A percentile compares a stretch with the other conserved stretches of the same genome.
These are phyloP conservation scores for Gaertneriomyces sp. DNA, from an alignment of 192 early-diverging fungal species.

Conservation along the genomic window DNA sequence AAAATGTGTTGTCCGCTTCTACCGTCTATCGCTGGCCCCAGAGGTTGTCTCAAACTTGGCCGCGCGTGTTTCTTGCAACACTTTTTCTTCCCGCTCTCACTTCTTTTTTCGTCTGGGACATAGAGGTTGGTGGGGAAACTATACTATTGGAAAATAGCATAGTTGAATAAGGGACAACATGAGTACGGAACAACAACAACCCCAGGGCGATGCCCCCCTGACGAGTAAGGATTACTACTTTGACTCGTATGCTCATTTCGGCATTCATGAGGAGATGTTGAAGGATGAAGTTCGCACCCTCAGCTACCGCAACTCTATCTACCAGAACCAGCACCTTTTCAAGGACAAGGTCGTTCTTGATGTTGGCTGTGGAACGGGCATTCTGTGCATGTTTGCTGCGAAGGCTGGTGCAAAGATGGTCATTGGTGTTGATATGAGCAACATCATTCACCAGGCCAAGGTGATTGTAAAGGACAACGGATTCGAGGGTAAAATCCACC, in stretches of 20 bases:
- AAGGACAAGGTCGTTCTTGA: conserved; percentile 96
- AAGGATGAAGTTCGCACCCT: conserved; percentile 96
- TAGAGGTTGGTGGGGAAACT: too few relatives aligned
- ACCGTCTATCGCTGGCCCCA: neutral
- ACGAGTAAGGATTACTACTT: conserved; percentile 79
- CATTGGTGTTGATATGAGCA: conserved; percentile 95
- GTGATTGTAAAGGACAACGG: conserved; percentile 93
- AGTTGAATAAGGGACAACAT: neutral
- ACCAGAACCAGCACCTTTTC: conserved; percentile 94
- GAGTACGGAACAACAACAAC: neutral
- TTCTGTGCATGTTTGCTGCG: conserved; percentile 99
- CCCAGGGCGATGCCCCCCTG: conserved; percentile 13
- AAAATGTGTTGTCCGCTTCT: neutral
- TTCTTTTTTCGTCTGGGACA: neutral
- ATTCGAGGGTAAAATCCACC: conserved; percentile 78
- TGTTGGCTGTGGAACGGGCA: conserved; percentile 99
- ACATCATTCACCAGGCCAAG: conserved; percentile 94
- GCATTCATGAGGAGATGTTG: conserved; percentile 95
- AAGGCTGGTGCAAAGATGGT: conserved; percentile 93
- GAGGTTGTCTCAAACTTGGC: neutral
- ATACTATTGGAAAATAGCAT: neutral
- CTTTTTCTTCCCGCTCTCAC: neutral
- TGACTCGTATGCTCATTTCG: conserved; percentile 97
- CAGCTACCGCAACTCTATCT: conserved; percentile 89
- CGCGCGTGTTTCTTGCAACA: neutral